These are phyloP conservation scores for Colletotrichum truncatum DNA, from an alignment of 2,329 filamentous ascomycete species.

Conservation along the genomic window DNA sequence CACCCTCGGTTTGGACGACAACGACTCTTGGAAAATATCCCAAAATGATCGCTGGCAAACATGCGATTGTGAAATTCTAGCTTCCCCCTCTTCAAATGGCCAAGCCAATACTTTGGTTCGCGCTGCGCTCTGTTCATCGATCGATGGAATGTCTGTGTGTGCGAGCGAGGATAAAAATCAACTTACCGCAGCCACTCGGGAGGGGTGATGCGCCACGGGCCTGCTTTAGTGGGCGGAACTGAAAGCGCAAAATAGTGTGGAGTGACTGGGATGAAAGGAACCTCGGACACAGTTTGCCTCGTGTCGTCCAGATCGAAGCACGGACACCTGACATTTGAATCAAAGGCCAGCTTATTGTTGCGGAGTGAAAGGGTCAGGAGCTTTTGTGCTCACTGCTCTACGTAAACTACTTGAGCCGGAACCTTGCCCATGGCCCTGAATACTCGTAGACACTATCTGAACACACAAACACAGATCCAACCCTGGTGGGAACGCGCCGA, in stretches of 20 bases:
- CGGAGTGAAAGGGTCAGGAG: constrained; percentile 9
- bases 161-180: not conserved
- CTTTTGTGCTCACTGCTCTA: not conserved
- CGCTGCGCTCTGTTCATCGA: not conserved
- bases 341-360: not conserved
- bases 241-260: constrained; percentile 17
- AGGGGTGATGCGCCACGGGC: not conserved
- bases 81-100: not conserved
- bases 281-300: constrained; percentile 5
- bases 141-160: not conserved
- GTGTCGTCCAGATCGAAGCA: constrained; percentile 9
- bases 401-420: not conserved
- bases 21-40: not conserved
- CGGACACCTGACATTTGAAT: not conserved
- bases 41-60: not conserved
- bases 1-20: not conserved
- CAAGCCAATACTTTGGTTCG: not conserved
- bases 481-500: not conserved
- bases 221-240: constrained; percentile 1
- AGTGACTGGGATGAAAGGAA: constrained; percentile 22
- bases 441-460: not conserved
- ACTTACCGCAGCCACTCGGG: not conserved
- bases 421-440: not conserved
- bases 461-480: not conserved
- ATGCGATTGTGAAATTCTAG: not conserved